These are phyloP conservation scores for Coelastrella sp. DNA, from an alignment of 139 green algal species.

Conservation along the genomic window DNA sequence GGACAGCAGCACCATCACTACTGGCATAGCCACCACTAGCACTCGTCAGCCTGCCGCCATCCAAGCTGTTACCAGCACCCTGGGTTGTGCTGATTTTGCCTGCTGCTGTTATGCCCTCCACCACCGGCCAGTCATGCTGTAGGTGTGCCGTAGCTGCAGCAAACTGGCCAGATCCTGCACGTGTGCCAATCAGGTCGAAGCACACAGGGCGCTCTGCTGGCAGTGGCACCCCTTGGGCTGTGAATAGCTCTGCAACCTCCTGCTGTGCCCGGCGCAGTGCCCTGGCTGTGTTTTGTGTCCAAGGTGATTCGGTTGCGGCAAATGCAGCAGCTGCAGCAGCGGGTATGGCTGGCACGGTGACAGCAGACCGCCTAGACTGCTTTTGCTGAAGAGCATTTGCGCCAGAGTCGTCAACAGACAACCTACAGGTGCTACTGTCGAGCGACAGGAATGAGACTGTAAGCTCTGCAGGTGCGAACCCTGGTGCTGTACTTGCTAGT, in stretches of 20 bases:
- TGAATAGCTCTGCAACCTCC: constrained; percentile 24
- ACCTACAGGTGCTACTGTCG: neutral
- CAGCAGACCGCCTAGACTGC: too few relatives aligned
- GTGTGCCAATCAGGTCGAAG: constrained; percentile 25
- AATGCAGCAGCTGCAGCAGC: neutral
- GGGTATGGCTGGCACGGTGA: neutral
- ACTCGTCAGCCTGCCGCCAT: neutral
- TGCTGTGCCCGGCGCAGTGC: constrained; percentile 10
- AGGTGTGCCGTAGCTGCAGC: neutral
- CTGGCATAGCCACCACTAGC: neutral
- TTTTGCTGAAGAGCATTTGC: too few relatives aligned
- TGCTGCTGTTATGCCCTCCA: neutral
- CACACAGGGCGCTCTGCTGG: neutral
- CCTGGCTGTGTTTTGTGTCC: constrained; percentile 36
- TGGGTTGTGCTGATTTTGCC: neutral
- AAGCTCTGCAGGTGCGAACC: neutral
- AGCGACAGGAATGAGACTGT: neutral
- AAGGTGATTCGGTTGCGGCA: neutral
- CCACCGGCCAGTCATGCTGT: neutral
- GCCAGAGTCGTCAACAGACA: too few relatives aligned
- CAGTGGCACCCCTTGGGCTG: neutral
- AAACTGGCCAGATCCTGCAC: neutral
- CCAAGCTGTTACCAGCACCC: neutral
- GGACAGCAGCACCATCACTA: neutral
- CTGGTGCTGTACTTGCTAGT: neutral